phyloP scores from a whole-genome alignment of 352 stramenopile genomes.

The Pythium aphanidermatum region DNA sequence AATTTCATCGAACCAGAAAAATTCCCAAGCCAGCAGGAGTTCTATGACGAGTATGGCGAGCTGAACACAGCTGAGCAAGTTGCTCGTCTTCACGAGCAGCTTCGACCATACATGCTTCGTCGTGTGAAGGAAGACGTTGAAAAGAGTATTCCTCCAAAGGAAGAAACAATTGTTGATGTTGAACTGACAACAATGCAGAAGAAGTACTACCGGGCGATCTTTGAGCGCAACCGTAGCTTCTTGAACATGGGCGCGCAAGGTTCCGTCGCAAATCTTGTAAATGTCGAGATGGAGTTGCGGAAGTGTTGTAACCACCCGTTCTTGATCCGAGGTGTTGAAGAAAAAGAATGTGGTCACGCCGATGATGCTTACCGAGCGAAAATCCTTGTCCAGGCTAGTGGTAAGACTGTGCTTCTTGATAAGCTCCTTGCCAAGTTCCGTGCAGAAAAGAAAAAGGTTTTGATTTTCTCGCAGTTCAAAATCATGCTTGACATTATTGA shows the following conservation, averaged over 20 bases:
- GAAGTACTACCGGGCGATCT: slow-evolving; percentile 96
- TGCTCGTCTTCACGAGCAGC: slow-evolving; percentile 92
- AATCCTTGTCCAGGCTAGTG: slow-evolving; percentile 81
- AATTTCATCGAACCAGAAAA: slow-evolving; percentile 97
- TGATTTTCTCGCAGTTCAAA: slow-evolving; percentile 99
- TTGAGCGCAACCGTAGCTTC: slow-evolving; percentile 96
- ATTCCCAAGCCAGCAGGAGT: slow-evolving; percentile 93
- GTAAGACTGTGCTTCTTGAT: slow-evolving; percentile 98
- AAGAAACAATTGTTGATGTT: slow-evolving; percentile 99
- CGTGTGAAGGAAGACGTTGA: slow-evolving; percentile 99
- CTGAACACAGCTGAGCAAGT: slow-evolving; percentile 96
- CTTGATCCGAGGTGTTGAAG: slow-evolving; percentile 96
- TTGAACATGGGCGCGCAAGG: slow-evolving; percentile 85
- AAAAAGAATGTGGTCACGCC: slow-evolving; percentile 90
- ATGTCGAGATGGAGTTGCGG: slow-evolving; percentile 99
- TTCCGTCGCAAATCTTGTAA: slow-evolving; percentile 96
- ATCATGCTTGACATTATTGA: slow-evolving; percentile 98
- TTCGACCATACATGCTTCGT: slow-evolving; percentile 98
- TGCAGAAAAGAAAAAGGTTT: slow-evolving; percentile 96
- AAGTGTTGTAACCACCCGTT: slow-evolving; percentile 99
- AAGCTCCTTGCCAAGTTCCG: slow-evolving; percentile 98
- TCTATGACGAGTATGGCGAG: slow-evolving; percentile 96
- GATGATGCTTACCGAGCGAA: slow-evolving; percentile 68
- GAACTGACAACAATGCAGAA: slow-evolving; percentile 99
- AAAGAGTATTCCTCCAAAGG: slow-evolving; percentile 98